Conservation (phyloP, 179 eudicot species). For the Silene coronaria region DNA sequence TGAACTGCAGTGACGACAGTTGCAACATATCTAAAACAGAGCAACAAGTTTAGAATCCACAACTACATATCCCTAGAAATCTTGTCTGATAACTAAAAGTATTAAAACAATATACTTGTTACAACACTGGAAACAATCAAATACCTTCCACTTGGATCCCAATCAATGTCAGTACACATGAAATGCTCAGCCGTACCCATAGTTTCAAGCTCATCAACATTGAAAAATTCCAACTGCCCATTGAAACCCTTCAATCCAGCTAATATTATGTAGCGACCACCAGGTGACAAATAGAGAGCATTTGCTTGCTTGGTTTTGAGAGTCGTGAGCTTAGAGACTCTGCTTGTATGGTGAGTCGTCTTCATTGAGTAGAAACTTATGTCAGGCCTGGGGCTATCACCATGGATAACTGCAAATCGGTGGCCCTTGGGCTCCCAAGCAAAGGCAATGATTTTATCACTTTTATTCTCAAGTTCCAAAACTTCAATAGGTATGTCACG, state of each 20-base stretch:
- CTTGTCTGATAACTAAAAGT: background rate
- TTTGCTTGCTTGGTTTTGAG: constrained; percentile 88
- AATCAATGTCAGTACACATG: constrained; percentile 89
- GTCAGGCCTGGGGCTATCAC: constrained; percentile 88
- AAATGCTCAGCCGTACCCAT: constrained; percentile 93
- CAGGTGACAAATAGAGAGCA: constrained; percentile 94
- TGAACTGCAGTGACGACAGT: constrained; percentile 80
- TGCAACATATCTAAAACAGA: constrained; percentile 69
- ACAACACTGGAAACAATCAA: background rate
- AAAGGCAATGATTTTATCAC: constrained; percentile 90
- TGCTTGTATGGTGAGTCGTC: constrained; percentile 52
- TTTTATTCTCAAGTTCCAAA: constrained; percentile 91
- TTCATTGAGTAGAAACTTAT: constrained; percentile 87
- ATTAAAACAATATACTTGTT: background rate
- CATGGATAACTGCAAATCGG: constrained; percentile 90
- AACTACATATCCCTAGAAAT: too few relatives aligned
- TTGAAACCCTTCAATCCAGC: constrained; percentile 91
- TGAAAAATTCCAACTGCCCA: constrained; percentile 89
- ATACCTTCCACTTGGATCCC: constrained; percentile 99
- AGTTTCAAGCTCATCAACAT: constrained; percentile 97
- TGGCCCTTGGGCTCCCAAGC: constrained; percentile 99
- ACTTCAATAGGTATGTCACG: constrained; percentile 96
- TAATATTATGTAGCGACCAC: constrained; percentile 63
- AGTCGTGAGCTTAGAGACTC: constrained; percentile 80
- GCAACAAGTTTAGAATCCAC: too few relatives aligned